Evolutionary conservation across 305 asterid species (phyloP), one percentile per base, ranked within the genome.

Genomic region (Fraxinus floribunda): DNA sequence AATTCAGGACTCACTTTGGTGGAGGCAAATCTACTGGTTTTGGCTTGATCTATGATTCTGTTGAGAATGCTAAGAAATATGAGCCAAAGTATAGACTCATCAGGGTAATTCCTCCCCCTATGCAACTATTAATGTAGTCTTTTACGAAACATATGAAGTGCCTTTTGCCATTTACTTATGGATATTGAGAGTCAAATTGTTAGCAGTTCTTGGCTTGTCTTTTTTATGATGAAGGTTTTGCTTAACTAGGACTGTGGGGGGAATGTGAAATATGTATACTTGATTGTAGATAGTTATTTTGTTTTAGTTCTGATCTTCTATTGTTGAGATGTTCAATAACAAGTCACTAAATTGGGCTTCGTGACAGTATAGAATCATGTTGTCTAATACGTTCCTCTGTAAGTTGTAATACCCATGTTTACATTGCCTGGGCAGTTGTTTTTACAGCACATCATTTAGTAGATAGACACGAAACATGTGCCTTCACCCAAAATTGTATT

Each of bases 1-100:
- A 92, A 80, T 90, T 92, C 91, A 82, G 94, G 84, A 91, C 95
- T 2, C 95, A 91, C 86, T 91, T 91, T 80, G 95, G 95, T 82
- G 95, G 95, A 74, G 95, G 94, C 79, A 91, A 91, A 84, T 91
- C 94, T 0, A 91, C 95, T 34, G 95, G 95, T 3, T 91, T 91
- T 77, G 95, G 95, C 24, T 87, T 91, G 91, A 91, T 91, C 52
- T 91, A 91, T 55, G 95, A 91, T 84, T 85, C 92, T 0, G 92
- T 91, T 2, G 93, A 91, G 66, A 86, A 79, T 79, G 88, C 90
- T n/a, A 85, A 88, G 90, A 88, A 88, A 35, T 88, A 35, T 24
- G 90, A 88, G 82, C 90, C 90, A 0, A 88, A 88, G 60, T 88
- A 88, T 82, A 80, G 91, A 75, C 91, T 88, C 11, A 86, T 86